A percentile compares a stretch with the other conserved stretches of the same genome.
Conservation (phyloP, 345 rosid genomes). For the Salix purpurea region DNA sequence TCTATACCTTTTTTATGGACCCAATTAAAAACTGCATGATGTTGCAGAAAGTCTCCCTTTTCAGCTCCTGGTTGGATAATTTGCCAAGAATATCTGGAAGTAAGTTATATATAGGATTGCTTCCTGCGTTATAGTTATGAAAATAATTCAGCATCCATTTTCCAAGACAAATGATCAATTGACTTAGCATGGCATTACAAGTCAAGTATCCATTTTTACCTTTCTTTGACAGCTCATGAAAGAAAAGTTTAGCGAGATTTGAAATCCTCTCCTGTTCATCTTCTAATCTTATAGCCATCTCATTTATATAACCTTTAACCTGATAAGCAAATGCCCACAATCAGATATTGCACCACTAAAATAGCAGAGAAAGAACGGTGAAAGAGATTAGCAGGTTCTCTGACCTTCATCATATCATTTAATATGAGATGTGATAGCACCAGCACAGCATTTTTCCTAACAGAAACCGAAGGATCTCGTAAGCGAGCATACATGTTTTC, state of each 20-base stretch:
- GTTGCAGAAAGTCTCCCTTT: constrained; percentile 77
- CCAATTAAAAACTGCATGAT: constrained; percentile 95
- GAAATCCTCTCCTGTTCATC: constrained; percentile 88
- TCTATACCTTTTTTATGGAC: constrained; percentile 81
- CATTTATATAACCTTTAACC: constrained; percentile 95
- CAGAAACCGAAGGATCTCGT: constrained; percentile 70
- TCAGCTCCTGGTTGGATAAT: constrained; percentile 64
- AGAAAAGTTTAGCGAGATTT: constrained; percentile 86
- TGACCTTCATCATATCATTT: constrained; percentile 99
- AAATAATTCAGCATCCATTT: constrained; percentile 16
- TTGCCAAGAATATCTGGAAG: constrained; percentile 93
- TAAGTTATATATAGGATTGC: constrained; percentile 91
- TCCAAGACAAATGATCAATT: constrained; percentile 1
- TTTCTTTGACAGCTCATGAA: constrained; percentile 90
- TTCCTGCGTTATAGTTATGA: constrained; percentile 50
- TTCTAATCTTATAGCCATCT: constrained; percentile 84
- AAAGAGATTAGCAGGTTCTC: constrained; percentile 13
- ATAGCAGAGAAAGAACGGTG: constrained; percentile 10
- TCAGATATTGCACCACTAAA: constrained; percentile 19
- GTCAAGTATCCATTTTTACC: constrained; percentile 36
- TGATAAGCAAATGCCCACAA: constrained; percentile 33
- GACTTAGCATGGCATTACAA: background rate
- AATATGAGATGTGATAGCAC: constrained; percentile 97
- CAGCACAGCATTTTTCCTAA: constrained; percentile 92
- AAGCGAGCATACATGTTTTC: constrained; percentile 86